Percentiles rank a stretch among this genome's conserved stretches.
Evolutionary conservation across 164 flowering plant species (phyloP).

Genomic region (Chimonanthus salicifolius): DNA sequence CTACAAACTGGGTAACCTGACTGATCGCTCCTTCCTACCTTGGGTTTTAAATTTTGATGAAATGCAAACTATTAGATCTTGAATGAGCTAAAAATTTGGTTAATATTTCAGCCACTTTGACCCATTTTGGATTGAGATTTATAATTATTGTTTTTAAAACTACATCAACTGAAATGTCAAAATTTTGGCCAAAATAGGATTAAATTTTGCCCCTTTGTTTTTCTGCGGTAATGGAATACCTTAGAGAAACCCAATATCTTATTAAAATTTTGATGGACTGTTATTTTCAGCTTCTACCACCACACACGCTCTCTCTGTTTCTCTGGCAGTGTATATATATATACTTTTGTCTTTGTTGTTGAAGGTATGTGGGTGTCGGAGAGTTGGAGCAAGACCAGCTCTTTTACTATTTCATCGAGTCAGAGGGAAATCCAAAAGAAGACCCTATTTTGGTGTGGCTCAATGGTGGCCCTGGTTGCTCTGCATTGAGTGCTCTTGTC

Average conservation of each 20-base stretch:
- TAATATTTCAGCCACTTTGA: not conserved
- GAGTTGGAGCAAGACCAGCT: constrained; percentile 3
- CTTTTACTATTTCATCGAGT: constrained; percentile 36
- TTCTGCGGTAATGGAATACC: too few relatives aligned
- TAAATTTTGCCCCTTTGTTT: too few relatives aligned
- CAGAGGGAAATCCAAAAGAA: constrained; percentile 24
- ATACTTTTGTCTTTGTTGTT: not conserved
- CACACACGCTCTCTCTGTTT: too few relatives aligned
- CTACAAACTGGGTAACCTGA: constrained; percentile 8
- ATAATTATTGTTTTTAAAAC: not conserved
- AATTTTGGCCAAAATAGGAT: too few relatives aligned
- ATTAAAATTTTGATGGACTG: too few relatives aligned
- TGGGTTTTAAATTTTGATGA: too few relatives aligned
- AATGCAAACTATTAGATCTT: too few relatives aligned
- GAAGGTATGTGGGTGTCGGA: constrained; percentile 1
- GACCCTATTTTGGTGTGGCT: constrained; percentile 38
- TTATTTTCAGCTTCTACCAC: too few relatives aligned
- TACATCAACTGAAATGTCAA: too few relatives aligned
- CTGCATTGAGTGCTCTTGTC: constrained; percentile 18
- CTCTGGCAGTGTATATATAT: too few relatives aligned
- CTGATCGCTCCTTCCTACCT: not conserved
- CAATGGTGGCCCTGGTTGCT: constrained; percentile 40
- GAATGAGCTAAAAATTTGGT: not conserved
- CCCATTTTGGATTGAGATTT: not conserved
- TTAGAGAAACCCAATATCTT: too few relatives aligned